Percentiles rank a stretch among this genome's conserved stretches.
Evolutionary conservation across 208 protist genomes (phyloP).

Genomic region (Trypanosoma boissoni): DNA sequence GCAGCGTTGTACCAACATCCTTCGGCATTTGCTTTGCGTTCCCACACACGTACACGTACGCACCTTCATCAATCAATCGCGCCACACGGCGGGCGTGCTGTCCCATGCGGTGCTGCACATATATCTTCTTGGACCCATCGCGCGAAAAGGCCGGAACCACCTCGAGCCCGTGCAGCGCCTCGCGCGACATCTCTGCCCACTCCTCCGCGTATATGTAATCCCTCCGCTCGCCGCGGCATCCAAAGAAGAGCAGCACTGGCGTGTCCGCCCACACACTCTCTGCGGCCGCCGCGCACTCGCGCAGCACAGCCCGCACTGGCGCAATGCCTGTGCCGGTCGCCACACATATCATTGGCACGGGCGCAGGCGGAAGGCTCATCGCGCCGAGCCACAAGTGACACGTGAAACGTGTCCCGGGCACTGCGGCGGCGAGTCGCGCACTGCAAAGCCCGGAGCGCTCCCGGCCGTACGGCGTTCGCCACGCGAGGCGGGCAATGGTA

Average conservation of each 20-base stretch:
- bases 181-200: slow-evolving; percentile 36
- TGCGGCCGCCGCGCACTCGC: slow-evolving; percentile 46
- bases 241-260: slow-evolving; percentile 80
- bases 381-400: slow-evolving; percentile 72
- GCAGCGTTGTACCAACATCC: slow-evolving; percentile 52
- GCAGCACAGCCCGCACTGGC: slow-evolving; percentile 65
- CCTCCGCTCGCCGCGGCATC: slow-evolving; percentile 58
- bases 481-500: slow-evolving; percentile 69
- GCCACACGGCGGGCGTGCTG: slow-evolving; percentile 53
- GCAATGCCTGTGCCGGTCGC: slow-evolving; percentile 85
- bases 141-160: slow-evolving; percentile 84
- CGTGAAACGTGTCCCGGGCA: slow-evolving; percentile 37
- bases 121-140: slow-evolving; percentile 69
- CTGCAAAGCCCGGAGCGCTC: slow-evolving; percentile 73
- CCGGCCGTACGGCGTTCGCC: slow-evolving; percentile 75
- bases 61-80: slow-evolving; percentile 33
- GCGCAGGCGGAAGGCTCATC: slow-evolving; percentile 36
- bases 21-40: slow-evolving; percentile 88
- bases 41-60: slow-evolving; percentile 74
- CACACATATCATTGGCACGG: slow-evolving; percentile 59
- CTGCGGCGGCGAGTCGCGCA: slow-evolving; percentile 32
- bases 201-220: slow-evolving; percentile 79
- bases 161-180: slow-evolving; percentile 38
- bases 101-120: slow-evolving; percentile 86
- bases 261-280: slow-evolving; percentile 35